Conservation (phyloP, 495 filamentous ascomycete genomes). For the Aspergillus baeticus region DNA sequence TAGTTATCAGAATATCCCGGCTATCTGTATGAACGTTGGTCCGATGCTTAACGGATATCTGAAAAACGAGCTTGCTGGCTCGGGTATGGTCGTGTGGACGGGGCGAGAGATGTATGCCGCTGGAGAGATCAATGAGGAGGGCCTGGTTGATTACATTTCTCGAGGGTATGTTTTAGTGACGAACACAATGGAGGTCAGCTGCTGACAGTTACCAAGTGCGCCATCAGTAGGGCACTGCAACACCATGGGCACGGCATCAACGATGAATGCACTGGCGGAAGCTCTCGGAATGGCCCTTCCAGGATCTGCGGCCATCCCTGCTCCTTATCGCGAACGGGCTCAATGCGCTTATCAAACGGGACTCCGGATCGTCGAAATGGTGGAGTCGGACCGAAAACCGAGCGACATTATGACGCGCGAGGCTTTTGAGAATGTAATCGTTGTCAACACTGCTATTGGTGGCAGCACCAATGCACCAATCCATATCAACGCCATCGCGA, state of each 20-base stretch:
- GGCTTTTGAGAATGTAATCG: conserved; percentile 56
- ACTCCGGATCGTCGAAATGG: conserved; percentile 54
- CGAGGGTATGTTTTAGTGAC: conserved; percentile 35
- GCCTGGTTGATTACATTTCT: conserved; percentile 50
- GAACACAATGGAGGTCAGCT: neutral
- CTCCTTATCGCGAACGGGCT: conserved; percentile 49
- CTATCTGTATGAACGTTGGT: conserved; percentile 55
- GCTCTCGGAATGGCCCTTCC: conserved; percentile 57
- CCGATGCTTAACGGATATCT: conserved; percentile 55
- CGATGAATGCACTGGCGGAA: conserved; percentile 57
- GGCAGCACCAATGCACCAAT: conserved; percentile 59
- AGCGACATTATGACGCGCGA: conserved; percentile 55
- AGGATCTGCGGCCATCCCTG: conserved; percentile 54
- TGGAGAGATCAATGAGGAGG: conserved; percentile 48
- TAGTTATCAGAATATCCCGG: conserved; percentile 46
- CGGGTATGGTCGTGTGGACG: conserved; percentile 51
- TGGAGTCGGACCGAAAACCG: conserved; percentile 51
- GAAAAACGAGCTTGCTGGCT: conserved; percentile 42
- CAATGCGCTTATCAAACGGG: conserved; percentile 56
- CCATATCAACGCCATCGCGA: conserved; percentile 54
- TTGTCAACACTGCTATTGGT: conserved; percentile 52
- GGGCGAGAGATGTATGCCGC: conserved; percentile 51
- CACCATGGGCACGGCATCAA: conserved; percentile 58
- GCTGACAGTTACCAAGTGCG: conserved; percentile 26
- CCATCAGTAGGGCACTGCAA: conserved; percentile 56